Conservation (phyloP, 2,329 filamentous ascomycete species). For the Coniella lustricola region DNA sequence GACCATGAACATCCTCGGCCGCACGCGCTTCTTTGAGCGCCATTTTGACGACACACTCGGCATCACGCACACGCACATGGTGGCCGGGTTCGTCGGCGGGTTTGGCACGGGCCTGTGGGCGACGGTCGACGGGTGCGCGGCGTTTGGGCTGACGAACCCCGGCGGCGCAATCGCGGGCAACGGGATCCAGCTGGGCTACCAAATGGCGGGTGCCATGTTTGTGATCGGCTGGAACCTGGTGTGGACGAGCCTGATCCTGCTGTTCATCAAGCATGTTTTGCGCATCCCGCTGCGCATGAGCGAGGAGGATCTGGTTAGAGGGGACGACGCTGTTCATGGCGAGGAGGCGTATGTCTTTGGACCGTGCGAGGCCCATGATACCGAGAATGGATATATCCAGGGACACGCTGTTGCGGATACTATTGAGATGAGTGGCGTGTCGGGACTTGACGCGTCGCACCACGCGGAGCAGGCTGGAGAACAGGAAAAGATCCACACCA, state of each 20-base stretch:
- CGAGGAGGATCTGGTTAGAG: constrained; percentile 36
- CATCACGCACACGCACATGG: constrained; percentile 34
- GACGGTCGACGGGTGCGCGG: constrained; percentile 36
- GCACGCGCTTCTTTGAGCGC: constrained; percentile 21
- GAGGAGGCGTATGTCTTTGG: constrained; percentile 35
- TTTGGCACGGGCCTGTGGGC: constrained; percentile 40
- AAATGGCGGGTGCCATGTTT: constrained; percentile 9
- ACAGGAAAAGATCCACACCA: constrained; percentile 13
- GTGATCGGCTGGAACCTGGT: constrained; percentile 42
- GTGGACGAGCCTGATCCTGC: constrained; percentile 41
- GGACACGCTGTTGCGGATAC: constrained; percentile 16
- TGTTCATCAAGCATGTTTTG: constrained; percentile 43
- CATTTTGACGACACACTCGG: constrained; percentile 23
- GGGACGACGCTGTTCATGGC: constrained; percentile 41
- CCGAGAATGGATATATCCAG: constrained; percentile 21
- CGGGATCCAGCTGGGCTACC: constrained; percentile 39
- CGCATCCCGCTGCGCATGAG: constrained; percentile 40
- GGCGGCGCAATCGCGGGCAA: constrained; percentile 45
- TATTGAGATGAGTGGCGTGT: constrained; percentile 11
- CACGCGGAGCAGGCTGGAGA: constrained; percentile 5
- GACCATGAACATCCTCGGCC: constrained; percentile 40
- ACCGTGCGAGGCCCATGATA: constrained; percentile 20
- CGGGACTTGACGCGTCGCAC: constrained; percentile 16
- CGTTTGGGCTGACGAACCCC: constrained; percentile 36
- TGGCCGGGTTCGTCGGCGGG: constrained; percentile 38